These are phyloP conservation scores for Leonotis leonurus DNA, from an alignment of 257 asterid species.

Conservation along the genomic window DNA sequence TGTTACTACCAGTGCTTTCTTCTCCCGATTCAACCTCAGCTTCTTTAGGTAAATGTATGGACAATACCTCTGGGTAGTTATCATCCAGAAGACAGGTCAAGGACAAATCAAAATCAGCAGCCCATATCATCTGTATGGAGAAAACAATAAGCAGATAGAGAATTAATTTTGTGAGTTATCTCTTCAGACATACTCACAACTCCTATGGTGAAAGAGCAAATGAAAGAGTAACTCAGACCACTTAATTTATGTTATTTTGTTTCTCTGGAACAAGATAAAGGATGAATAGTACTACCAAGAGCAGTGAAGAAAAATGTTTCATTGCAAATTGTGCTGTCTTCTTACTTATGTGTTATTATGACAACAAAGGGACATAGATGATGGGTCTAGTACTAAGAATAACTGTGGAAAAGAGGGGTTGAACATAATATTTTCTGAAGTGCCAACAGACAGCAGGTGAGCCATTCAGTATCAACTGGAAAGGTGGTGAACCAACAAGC, in stretches of 20 bases:
- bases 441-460: neutral
- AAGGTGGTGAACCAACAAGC: neutral
- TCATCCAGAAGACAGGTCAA: conserved; percentile 56
- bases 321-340: neutral
- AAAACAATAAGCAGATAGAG: conserved; percentile 7
- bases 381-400: neutral
- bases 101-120: conserved; percentile 87
- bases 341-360: neutral
- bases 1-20: conserved; percentile 38
- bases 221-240: neutral
- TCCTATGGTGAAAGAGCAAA: neutral
- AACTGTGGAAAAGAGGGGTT: neutral
- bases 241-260: neutral
- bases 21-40: conserved; percentile 49
- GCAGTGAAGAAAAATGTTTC: neutral
- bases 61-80: conserved; percentile 65
- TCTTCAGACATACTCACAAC: too few species aligned
- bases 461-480: neutral
- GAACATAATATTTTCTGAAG: neutral
- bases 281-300: neutral
- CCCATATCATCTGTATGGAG: conserved; percentile 92
- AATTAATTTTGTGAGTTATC: neutral
- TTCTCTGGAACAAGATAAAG: neutral
- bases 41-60: conserved; percentile 56
- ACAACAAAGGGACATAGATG: neutral